Base-by-base conservation (phyloP, 2,329 filamentous ascomycete genomes). In the Exophiala spinifera region DNA sequence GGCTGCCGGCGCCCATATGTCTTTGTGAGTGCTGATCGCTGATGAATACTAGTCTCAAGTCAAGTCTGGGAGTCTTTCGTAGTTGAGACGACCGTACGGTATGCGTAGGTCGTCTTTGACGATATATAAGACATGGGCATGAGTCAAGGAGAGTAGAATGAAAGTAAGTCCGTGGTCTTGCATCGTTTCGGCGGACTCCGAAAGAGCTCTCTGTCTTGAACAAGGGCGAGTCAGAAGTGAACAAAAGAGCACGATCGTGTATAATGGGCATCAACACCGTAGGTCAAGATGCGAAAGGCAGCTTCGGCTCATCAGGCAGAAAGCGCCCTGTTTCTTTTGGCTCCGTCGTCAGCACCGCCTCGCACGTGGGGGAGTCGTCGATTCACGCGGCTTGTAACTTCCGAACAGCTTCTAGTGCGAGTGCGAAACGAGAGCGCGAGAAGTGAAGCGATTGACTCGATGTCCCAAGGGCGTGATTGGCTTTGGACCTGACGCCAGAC, bases 1-100 rank as follows among this genome's bases (percentile, higher is more conserved):
- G 50, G 23, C 54, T 57, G 19, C 44, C 23, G 15, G 51, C 36
- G 33, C 34, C 14, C 36, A 39, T 39, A 39, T 10, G 36, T 36
- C n/a, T n/a, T n/a, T n/a, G n/a, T n/a, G n/a, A n/a, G 34, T 37
- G 13, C 14, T 17, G 13, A 13, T 4, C 7, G 4, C 7, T 39
- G 36, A 6, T 39, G n/a, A 11, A 17, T 11, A 6, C 17, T 31
- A 31, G 6, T 31, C 28, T 31, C 28, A 11, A 31, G 28, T 31
- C 28, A 31, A 31, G 28, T 31, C 28, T 10, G 36, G 13, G 36
- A 39, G n/a, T n/a, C n/a, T n/a, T n/a, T n/a, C n/a, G n/a, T n/a
- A n/a, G n/a, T n/a, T n/a, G n/a, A n/a, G n/a, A n/a, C n/a, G n/a
- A n/a, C n/a, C n/a, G n/a, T n/a, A n/a, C n/a, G n/a, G n/a, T n/a